Evolutionary conservation across 2,329 filamentous ascomycete genomes (phyloP).

Genomic region (Alternaria longipes): DNA sequence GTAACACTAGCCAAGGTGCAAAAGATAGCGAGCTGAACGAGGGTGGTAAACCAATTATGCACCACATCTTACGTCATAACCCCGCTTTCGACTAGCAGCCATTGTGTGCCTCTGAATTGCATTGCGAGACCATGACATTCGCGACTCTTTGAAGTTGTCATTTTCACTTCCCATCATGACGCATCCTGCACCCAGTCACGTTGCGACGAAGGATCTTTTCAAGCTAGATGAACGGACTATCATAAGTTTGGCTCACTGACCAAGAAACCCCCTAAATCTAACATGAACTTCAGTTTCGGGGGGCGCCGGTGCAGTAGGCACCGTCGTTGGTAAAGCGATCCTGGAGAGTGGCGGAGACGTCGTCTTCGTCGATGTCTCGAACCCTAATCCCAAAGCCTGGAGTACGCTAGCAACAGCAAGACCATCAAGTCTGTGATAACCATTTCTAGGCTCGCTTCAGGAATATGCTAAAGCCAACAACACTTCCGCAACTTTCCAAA

Average conservation of each 20-base stretch:
- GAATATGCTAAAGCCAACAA: conserved; percentile 12
- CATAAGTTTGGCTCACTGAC: conserved; percentile 22
- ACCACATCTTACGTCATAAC: background rate
- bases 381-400: conserved; percentile 16
- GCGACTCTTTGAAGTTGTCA: background rate
- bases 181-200: conserved; percentile 22
- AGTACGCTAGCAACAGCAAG: conserved; percentile 4
- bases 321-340: conserved; percentile 31
- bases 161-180: conserved; percentile 20
- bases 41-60: background rate
- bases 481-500: conserved; percentile 27
- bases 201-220: conserved; percentile 34
- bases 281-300: conserved; percentile 33
- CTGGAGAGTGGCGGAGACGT: conserved; percentile 41
- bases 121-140: background rate
- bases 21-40: background rate
- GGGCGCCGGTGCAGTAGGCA: conserved; percentile 39
- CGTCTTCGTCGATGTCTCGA: conserved; percentile 28
- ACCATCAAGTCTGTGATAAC: background rate
- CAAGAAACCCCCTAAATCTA: background rate
- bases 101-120: background rate
- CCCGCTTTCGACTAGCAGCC: background rate
- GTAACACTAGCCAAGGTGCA: background rate
- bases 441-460: background rate
- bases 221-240: conserved; percentile 35